Evolutionary conservation across 2,329 filamentous ascomycete species (phyloP).

Genomic region (Didymella sp.): DNA sequence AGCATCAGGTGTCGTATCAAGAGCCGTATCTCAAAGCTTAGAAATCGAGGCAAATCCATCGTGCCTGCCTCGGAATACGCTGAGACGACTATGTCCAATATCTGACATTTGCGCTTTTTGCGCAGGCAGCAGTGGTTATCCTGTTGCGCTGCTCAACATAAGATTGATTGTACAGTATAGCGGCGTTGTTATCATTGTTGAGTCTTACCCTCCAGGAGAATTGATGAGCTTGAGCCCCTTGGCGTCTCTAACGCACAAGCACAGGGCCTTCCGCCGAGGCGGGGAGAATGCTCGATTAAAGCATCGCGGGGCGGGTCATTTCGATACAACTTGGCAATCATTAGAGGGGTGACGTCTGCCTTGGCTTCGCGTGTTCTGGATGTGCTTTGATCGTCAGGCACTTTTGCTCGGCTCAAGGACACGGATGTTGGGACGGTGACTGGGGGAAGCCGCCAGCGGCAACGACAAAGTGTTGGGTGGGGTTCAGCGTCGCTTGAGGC

Average conservation of each 20-base stretch:
- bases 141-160: no score
- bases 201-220: background rate
- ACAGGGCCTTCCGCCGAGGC: conserved; percentile 10
- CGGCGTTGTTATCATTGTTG: background rate
- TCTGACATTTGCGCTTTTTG: background rate
- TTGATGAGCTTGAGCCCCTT: conserved; percentile 5
- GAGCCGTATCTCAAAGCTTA: conserved; percentile 1
- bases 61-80: background rate
- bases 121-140: background rate
- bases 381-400: conserved; percentile 14
- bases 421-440: conserved; percentile 2
- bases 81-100: background rate
- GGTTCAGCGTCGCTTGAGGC: conserved; percentile 16
- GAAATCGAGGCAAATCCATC: background rate
- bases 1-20: conserved; percentile 20
- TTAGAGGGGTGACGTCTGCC: conserved; percentile 7
- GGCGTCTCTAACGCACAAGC: background rate
- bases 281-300: conserved; percentile 10
- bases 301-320: conserved; percentile 14
- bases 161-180: no score
- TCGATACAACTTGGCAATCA: conserved; percentile 12
- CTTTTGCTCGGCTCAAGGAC: conserved; percentile 7
- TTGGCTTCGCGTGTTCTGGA: conserved; percentile 4
- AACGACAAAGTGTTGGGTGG: conserved; percentile 1
- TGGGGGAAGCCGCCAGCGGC: conserved; percentile 9